Percentiles rank a stretch among this genome's conserved stretches.
Evolutionary conservation across 805 yeast species (phyloP).

Genomic region (Helenozyma rhizophorensis): DNA sequence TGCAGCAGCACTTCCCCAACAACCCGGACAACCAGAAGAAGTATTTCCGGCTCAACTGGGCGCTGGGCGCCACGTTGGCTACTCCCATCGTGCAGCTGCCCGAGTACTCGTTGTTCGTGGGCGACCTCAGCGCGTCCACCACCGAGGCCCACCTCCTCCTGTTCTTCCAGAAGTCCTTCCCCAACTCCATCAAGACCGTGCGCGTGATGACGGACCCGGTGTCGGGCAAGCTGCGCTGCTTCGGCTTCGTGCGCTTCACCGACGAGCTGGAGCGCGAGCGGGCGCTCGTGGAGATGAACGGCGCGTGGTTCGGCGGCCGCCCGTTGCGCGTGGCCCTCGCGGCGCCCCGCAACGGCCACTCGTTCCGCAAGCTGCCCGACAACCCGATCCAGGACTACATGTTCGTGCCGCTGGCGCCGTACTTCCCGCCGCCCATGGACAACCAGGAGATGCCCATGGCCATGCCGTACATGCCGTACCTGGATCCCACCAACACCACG

Average conservation of each 20-base stretch:
- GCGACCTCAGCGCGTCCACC: slow-evolving; percentile 72
- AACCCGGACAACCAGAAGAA: slow-evolving; percentile 50
- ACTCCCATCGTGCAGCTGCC: slow-evolving; percentile 72
- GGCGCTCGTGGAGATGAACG: slow-evolving; percentile 73
- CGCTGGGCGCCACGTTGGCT: slow-evolving; percentile 71
- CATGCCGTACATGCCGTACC: slow-evolving; percentile 1
- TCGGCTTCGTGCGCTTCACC: slow-evolving; percentile 76
- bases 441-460: slow-evolving; percentile 1
- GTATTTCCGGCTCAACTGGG: slow-evolving; percentile 76
- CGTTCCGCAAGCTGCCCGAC: slow-evolving; percentile 3
- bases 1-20: slow-evolving; percentile 35
- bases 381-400: slow-evolving; percentile 10
- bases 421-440: slow-evolving; percentile 7
- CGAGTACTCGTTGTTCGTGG: slow-evolving; percentile 76
- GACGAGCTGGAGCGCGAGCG: slow-evolving; percentile 63
- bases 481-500: slow-evolving; percentile 65
- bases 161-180: slow-evolving; percentile 62
- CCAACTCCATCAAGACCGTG: slow-evolving; percentile 66
- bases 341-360: slow-evolving; percentile 52
- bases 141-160: slow-evolving; percentile 77
- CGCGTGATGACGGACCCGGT: slow-evolving; percentile 85
- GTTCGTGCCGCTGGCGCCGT: slow-evolving; percentile 15
- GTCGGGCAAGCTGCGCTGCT: slow-evolving; percentile 71
- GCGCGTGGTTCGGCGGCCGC: slow-evolving; percentile 75
- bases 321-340: slow-evolving; percentile 76